phyloP scores from a whole-genome alignment of 192 early-diverging fungal genomes.

The Pilobolus umbonatus region DNA sequence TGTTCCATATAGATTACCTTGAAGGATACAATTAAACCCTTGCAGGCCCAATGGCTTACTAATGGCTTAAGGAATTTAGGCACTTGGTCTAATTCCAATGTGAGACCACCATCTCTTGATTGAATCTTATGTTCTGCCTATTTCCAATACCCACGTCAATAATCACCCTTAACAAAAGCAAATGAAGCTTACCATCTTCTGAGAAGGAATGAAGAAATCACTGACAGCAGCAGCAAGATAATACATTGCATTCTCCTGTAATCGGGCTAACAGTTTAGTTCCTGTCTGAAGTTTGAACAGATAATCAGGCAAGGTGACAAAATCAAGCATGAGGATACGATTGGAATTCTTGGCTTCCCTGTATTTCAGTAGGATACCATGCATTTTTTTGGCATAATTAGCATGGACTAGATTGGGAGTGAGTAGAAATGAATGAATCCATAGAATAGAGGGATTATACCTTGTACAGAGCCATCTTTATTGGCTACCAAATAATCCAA shows the following conservation, averaged over 20 bases:
- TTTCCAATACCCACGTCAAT: neutral
- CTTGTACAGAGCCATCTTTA: constrained; percentile 52
- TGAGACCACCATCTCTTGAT: constrained; percentile 79
- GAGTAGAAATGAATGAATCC: neutral
- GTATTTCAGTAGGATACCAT: constrained; percentile 42
- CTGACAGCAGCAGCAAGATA: constrained; percentile 97
- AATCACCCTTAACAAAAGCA: neutral
- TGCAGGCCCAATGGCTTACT: constrained; percentile 88
- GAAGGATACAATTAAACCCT: constrained; percentile 94
- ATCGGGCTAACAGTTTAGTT: constrained; percentile 58
- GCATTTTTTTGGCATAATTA: constrained; percentile 67
- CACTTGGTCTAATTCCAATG: constrained; percentile 89
- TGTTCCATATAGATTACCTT: constrained; percentile 53
- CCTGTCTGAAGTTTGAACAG: constrained; percentile 81
- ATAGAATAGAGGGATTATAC: too few relatives aligned
- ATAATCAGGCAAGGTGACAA: constrained; percentile 90
- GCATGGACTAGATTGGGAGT: constrained; percentile 48
- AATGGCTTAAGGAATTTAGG: constrained; percentile 94
- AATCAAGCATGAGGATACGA: constrained; percentile 76
- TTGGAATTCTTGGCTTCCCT: constrained; percentile 50
- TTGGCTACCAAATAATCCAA: constrained; percentile 76
- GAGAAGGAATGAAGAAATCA: constrained; percentile 96
- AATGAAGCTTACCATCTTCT: constrained; percentile 66
- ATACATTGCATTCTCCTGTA: constrained; percentile 78
- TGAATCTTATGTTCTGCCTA: constrained; percentile 96